Evolutionary conservation across 768 basidiomycete species (phyloP).

Genomic region (Boletus eberwhitei): DNA sequence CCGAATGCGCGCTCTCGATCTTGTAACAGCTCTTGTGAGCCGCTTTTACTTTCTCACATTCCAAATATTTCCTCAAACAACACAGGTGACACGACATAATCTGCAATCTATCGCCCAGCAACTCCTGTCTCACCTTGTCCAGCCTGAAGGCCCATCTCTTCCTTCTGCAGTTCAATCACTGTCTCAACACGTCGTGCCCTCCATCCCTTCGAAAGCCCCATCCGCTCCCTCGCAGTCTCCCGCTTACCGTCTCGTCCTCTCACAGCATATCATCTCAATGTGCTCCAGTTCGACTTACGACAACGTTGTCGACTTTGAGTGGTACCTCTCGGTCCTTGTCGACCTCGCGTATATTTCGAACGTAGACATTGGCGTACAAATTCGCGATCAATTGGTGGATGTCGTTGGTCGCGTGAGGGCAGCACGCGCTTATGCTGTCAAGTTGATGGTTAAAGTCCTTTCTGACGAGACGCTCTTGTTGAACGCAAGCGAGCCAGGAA

Average conservation of each 20-base stretch:
- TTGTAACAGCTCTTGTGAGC: conserved; percentile 88
- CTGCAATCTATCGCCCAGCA: conserved; percentile 89
- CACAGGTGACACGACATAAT: conserved; percentile 77
- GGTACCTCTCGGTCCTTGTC: conserved; percentile 94
- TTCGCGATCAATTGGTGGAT: conserved; percentile 84
- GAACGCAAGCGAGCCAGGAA: conserved; percentile 64
- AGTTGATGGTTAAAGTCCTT: conserved; percentile 77
- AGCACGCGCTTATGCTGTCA: conserved; percentile 75
- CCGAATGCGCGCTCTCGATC: conserved; percentile 90
- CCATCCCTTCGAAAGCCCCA: conserved; percentile 36
- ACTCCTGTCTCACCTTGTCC: conserved; percentile 80
- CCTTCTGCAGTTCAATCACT: conserved; percentile 56
- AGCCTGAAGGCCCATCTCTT: conserved; percentile 47
- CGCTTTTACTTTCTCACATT: not conserved
- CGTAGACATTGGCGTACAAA: conserved; percentile 71
- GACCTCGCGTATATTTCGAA: conserved; percentile 87
- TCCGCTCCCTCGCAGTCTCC: conserved; percentile 66
- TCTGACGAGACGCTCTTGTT: conserved; percentile 72
- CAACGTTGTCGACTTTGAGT: conserved; percentile 90
- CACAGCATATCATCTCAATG: conserved; percentile 81
- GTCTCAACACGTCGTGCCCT: conserved; percentile 49
- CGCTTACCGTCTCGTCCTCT: conserved; percentile 81
- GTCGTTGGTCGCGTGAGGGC: conserved; percentile 78
- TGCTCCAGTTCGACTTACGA: conserved; percentile 82
- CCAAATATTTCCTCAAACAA: not conserved